These are phyloP conservation scores for Wilcoxina mikolae DNA, from an alignment of 495 filamentous ascomycete species.

Conservation along the genomic window DNA sequence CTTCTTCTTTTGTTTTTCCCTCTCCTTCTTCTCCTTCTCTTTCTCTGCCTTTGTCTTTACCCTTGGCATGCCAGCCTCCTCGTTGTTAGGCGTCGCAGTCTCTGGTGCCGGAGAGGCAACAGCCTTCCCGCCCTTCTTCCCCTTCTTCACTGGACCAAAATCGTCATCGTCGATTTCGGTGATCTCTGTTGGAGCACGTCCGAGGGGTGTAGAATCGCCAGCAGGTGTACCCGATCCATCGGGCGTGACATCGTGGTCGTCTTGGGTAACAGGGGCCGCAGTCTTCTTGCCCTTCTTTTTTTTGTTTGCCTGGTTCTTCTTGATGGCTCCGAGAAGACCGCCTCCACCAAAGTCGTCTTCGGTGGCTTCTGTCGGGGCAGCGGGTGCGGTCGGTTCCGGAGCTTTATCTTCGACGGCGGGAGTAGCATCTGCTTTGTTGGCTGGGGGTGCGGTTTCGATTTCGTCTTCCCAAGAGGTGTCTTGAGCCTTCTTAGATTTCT, in stretches of 20 bases:
- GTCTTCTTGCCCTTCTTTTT: slow-evolving; percentile 60
- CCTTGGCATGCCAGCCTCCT: slow-evolving; percentile 32
- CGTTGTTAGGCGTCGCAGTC: slow-evolving; percentile 16
- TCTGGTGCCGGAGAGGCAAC: slow-evolving; percentile 24
- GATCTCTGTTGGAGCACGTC: slow-evolving; percentile 51
- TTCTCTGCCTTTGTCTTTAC: slow-evolving; percentile 84
- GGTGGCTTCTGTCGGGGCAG: slow-evolving; percentile 30
- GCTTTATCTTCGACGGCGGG: slow-evolving; percentile 31
- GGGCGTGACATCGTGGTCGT: slow-evolving; percentile 46
- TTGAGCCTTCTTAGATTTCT: slow-evolving; percentile 84
- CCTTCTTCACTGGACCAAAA: slow-evolving; percentile 60
- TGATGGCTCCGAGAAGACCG: slow-evolving; percentile 66
- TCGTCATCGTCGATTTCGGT: slow-evolving; percentile 61
- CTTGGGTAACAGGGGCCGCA: slow-evolving; percentile 48
- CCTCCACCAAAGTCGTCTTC: slow-evolving; percentile 40
- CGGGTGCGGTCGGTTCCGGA: slow-evolving; percentile 12
- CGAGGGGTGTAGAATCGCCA: slow-evolving; percentile 40
- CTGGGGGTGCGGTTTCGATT: slow-evolving; percentile 41
- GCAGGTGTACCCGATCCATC: slow-evolving; percentile 33
- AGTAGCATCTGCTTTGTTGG: slow-evolving; percentile 38
- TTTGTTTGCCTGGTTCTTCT: slow-evolving; percentile 82
- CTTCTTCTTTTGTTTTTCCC: slow-evolving; percentile 71
- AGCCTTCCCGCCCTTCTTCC: slow-evolving; percentile 42
- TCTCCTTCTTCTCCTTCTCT: slow-evolving; percentile 77
- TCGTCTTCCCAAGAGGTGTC: slow-evolving; percentile 94